Evolutionary conservation across 371 early-diverging fungal genomes (phyloP), one percentile per base, ranked within the genome.

Genomic region (Apophysomyces sp.): DNA sequence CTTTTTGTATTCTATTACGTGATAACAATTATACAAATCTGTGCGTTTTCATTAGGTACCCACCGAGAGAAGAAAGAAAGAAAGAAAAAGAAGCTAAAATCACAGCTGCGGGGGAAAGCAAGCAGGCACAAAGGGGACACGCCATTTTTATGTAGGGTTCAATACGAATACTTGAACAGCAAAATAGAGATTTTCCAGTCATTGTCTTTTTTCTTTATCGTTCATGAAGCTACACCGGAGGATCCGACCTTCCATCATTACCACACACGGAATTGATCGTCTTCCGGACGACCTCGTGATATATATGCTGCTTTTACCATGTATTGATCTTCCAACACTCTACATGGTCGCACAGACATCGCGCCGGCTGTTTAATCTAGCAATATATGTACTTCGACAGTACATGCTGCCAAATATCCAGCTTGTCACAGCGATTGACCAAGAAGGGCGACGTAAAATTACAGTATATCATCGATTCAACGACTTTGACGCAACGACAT

Each of bases 281-380:
- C 58, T 63, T 5, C 57, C 63, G 3, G 63, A 63, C 30, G 63
- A 63, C 9, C 34, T 63, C 1, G 16, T 63, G 26, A 30, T 63
- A 7, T 32, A 58, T 31, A 15, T 58, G 30, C 29, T 63, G 9
- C 54, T 57, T 28, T 32, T 40, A n/a, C 63, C 58, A 4, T 52
- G 29, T 27, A 30, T 63, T 30, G 63, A 63, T 31, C 52, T 63
- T 8, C 51, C 24, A n/a, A 52, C 63, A 13, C 41, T 63, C 8
- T 39, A 53, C 21, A 31, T 36, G 9, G 16, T 63, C 15, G 58
- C 63, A 21, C 53, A 24, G 15, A 55, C 58, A 31, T 58, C 63
- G 2, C 58, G 29, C 13, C 21, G 66, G 18, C 44, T 58, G 53
- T 60, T 53, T 24, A 6, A 36, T 21, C 11, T 52, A 11, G 56